Base-by-base conservation (phyloP, 1,284 basidiomycete genomes). In the Inonotus obliquus region DNA sequence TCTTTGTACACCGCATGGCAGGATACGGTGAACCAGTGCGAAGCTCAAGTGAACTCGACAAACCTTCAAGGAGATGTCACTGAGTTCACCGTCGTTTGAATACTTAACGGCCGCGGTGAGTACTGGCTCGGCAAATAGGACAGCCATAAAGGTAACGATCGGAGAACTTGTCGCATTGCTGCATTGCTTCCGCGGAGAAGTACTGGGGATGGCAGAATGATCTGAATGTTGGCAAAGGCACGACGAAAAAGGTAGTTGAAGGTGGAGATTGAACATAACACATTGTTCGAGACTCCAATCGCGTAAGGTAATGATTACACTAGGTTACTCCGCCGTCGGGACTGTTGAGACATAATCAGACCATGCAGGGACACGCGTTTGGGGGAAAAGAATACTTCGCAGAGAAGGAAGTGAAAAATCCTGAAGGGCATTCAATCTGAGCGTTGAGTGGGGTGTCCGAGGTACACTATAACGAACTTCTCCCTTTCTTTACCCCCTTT, bases 11-110 rank as follows among this genome's bases (percentile, higher is more conserved):
- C 45, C 47, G 23, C 56, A 29, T 49, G 51, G 51, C 49, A n/a
- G 35, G 38, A 51, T 45, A 51, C 32, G 56, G 32, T 49, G 41
- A 37, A 19, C 56, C 32, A 11, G 27, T 49, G 38, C 45, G 37
- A 49, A 35, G 41, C 35, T 9, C 38, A 13, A 38, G 29, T 23
- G 49, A 49, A 29, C 23, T 35, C 17, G 21, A 48, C 17, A n/a
- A 45, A 45, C 14, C 27, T 19, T 44, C 56, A 25, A 47, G 32
- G 56, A 45, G 32, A 58, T 58, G 49, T 49, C 32, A 29, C 23
- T 35, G 47, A 58, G 56, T 58, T 58, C 45, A 29, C 56, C 56
- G 56, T 32, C 49, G 27, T 35, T 35, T 58, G 45, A 47, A 48
- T 37, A 21, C 32, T 58, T 49, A 25, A 49, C 17, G 56, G 56